Evolutionary conservation across 805 yeast species (phyloP), one percentile per base, ranked within the genome.

Genomic region (Candida caryicola): DNA sequence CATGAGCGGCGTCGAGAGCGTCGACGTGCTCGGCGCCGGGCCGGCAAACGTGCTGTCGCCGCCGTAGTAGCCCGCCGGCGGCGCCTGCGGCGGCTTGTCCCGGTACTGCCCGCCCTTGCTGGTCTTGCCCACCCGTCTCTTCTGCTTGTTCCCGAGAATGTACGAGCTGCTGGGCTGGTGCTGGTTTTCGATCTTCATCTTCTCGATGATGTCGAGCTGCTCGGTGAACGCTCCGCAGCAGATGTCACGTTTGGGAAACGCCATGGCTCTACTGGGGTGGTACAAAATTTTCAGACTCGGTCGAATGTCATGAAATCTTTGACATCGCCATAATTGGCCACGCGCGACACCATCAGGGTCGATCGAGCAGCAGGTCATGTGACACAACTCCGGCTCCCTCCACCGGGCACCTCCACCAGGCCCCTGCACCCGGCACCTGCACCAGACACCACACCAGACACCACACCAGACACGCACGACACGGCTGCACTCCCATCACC

Each of bases 171-270:
- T 12, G 4, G 71, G 69, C 45, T 62, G 68, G 46, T 54, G 52
- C 40, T 62, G 62, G 17, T 51, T 50, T 41, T 66, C 72, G 35
- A 61, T 49, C 44, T 54, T 43, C 21, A 58, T 52, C 41, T 54
- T 61, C 31, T 59, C 62, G 31, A 66, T 57, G 23, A 52, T 31
- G 30, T 64, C 71, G 33, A 56, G 29, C 44, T 66, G 72, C 43
- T 48, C 45, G 16, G 52, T 57, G 50, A 66, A 66, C 36, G 69
- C 55, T 48, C 60, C 68, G 28, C 49, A 37, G 15, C 44, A 36
- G 29, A 64, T 40, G 30, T 44, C 34, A 23, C 70, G 56, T 34
- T 50, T 49, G 23, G 66, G 61, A 39, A 39, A 36, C 30, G 6
- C 13, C 18, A 23, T 23, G 10, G 23, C 25, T 23, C 35, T 21